Evolutionary conservation across 768 basidiomycete species (phyloP).

Genomic region (Leccinum boreale): DNA sequence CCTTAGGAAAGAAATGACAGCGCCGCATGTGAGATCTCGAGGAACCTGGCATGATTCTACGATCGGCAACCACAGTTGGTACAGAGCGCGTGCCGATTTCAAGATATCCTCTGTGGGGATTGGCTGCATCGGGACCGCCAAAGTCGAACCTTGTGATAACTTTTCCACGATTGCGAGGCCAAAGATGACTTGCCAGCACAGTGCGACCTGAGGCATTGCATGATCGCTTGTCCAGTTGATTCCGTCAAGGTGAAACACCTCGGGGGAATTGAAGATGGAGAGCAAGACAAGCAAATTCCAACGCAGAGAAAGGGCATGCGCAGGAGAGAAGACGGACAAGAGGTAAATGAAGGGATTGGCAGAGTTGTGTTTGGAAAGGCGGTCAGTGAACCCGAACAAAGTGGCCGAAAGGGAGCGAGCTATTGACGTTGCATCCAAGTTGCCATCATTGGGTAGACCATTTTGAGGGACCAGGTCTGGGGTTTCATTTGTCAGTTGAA

Average conservation of each 20-base stretch:
- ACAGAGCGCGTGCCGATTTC: slow-evolving; percentile 35
- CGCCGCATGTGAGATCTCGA: slow-evolving; percentile 27
- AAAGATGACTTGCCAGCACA: slow-evolving; percentile 42
- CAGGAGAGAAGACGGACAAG: slow-evolving; percentile 29
- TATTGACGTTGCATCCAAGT: slow-evolving; percentile 7
- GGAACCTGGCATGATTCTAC: slow-evolving; percentile 27
- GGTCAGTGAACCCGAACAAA: slow-evolving; percentile 5
- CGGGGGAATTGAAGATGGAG: slow-evolving; percentile 27
- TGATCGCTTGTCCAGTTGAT: not conserved
- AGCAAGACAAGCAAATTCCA: slow-evolving; percentile 45
- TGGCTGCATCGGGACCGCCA: not conserved
- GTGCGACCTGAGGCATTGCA: slow-evolving; percentile 3
- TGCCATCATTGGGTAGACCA: not conserved
- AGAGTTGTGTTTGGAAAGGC: not conserved
- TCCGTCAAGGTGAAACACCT: not conserved
- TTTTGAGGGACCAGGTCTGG: not conserved
- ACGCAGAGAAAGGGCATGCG: slow-evolving; percentile 29
- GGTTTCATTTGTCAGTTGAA: not conserved
- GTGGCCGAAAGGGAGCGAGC: slow-evolving; percentile 13
- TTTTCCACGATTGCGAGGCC: slow-evolving; percentile 39
- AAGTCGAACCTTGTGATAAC: slow-evolving; percentile 9
- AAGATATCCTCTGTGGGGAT: slow-evolving; percentile 13
- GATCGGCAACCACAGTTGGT: slow-evolving; percentile 38
- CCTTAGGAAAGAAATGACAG: slow-evolving; percentile 44
- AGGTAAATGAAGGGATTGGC: slow-evolving; percentile 1